These are phyloP conservation scores for Tillandsia leiboldiana DNA, from an alignment of 176 grass and related monocot genomes.

Conservation along the genomic window DNA sequence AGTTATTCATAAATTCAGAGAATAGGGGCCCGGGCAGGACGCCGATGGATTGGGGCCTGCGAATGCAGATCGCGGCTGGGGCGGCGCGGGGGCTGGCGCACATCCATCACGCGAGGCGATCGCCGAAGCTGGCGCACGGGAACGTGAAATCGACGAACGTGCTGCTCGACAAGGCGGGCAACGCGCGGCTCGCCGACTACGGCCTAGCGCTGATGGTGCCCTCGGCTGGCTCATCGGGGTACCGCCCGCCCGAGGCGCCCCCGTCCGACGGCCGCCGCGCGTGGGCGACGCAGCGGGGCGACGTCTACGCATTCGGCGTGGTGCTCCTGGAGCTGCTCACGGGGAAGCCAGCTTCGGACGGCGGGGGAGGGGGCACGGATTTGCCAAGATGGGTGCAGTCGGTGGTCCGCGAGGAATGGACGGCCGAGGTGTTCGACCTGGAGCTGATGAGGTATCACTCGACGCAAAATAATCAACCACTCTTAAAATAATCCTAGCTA, in stretches of 20 bases:
- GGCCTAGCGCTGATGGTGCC: slow-evolving; percentile 64
- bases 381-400: slow-evolving; percentile 92
- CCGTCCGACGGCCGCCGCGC: slow-evolving; percentile 36
- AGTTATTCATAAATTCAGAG: slow-evolving; percentile 19
- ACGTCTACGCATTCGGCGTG: slow-evolving; percentile 83
- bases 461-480: too few relatives aligned
- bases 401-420: slow-evolving; percentile 96
- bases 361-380: slow-evolving; percentile 35
- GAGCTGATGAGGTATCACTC: slow-evolving; percentile 67
- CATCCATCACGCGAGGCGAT: slow-evolving; percentile 77
- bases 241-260: slow-evolving; percentile 71
- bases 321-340: slow-evolving; percentile 91
- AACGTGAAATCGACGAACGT: slow-evolving; percentile 92
- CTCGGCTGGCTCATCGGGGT: slow-evolving; percentile 32
- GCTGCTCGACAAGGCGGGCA: slow-evolving; percentile 50
- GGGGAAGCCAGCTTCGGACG: slow-evolving; percentile 40
- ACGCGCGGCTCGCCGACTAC: slow-evolving; percentile 59
- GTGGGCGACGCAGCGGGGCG: slow-evolving; percentile 80
- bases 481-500: too few relatives aligned
- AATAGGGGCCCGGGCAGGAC: slow-evolving; percentile 74
- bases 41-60: slow-evolving; percentile 70
- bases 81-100: slow-evolving; percentile 60
- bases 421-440: slow-evolving; percentile 96
- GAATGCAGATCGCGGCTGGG: slow-evolving; percentile 50
- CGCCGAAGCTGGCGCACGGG: slow-evolving; percentile 64